phyloP scores from a whole-genome alignment of 106 monocot genomes.

The Agapanthus africanus region DNA sequence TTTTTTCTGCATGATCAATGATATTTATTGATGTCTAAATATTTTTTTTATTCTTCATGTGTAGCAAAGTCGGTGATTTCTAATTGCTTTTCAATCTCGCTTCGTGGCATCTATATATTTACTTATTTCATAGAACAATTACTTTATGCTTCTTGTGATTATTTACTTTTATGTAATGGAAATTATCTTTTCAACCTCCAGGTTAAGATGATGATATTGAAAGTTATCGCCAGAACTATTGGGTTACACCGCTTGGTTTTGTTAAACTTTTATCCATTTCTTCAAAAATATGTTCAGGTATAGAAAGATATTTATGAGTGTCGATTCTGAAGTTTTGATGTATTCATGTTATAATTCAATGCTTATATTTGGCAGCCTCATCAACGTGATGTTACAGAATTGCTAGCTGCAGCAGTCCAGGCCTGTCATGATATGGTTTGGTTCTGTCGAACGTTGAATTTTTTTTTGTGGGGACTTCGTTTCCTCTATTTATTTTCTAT shows the following conservation, averaged over 20 bases:
- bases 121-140: background rate
- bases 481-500: background rate
- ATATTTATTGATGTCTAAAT: background rate
- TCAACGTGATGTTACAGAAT: conserved; percentile 81
- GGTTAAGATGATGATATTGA: conserved; percentile 95
- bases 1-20: background rate
- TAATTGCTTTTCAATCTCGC: background rate
- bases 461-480: background rate
- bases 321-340: background rate
- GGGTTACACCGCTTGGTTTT: conserved; percentile 74
- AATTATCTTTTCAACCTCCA: conserved; percentile 29
- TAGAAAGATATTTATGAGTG: background rate
- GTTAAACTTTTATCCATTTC: conserved; percentile 83
- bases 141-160: background rate
- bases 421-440: conserved; percentile 96
- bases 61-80: background rate
- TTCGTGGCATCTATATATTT: background rate
- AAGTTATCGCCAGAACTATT: conserved; percentile 82
- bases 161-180: conserved; percentile 3
- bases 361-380: conserved; percentile 62
- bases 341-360: conserved; percentile 3
- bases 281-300: conserved; percentile 96
- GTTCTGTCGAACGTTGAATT: background rate
- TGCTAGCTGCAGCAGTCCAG: conserved; percentile 92
- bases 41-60: background rate